Evolutionary conservation across 805 yeast species (phyloP), one percentile per base, ranked within the genome.

Genomic region (Ogataea degrootiae): DNA sequence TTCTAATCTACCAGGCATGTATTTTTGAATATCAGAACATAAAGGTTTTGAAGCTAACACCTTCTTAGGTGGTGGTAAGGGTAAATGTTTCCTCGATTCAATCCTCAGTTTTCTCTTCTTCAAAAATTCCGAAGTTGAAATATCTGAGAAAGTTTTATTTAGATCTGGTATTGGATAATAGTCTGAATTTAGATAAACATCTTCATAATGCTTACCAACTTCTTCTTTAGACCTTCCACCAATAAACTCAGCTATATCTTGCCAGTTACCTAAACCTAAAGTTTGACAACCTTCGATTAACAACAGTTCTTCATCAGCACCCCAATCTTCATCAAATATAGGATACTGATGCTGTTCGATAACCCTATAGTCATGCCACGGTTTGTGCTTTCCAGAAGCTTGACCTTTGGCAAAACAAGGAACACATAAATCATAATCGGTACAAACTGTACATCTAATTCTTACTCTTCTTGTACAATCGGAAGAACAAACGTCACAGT

Each of bases 1-100:
- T 66, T 94, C 99, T 51, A 94, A 72, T 60, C 99, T 80, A 39
- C 98, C 99, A 37, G 99, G 99, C 99, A 94, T 94, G 64, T 83
- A 94, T 3, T 97, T 97, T 65, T 94, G 98, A 51, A 94, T 81
- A 60, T 95, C 98, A 61, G 95, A 97, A 69, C 98, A 91, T 48
- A 94, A 76, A 0, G 99, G 99, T 6, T 87, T 92, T 6, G 97
- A 89, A 0, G 97, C 91, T 41, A 87, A 82, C 5, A 95, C 89
- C 63, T 92, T 94, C 51, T 83, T 80, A 44, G 90, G 91, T 31
- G 95, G 94, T 12, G 95, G 95, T 53, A 87, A 67, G 6, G 95
- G 90, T 50, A 82, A 69, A 52, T 81, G 82, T 55, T 82, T 76
- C 51, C 91, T 79, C 14, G 73, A 74, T 51, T 92, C 96, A 37